Evolutionary conservation across 2,329 filamentous ascomycete species (phyloP), one percentile per base, ranked within the genome.

Genomic region (Corniculantispora saksenae): DNA sequence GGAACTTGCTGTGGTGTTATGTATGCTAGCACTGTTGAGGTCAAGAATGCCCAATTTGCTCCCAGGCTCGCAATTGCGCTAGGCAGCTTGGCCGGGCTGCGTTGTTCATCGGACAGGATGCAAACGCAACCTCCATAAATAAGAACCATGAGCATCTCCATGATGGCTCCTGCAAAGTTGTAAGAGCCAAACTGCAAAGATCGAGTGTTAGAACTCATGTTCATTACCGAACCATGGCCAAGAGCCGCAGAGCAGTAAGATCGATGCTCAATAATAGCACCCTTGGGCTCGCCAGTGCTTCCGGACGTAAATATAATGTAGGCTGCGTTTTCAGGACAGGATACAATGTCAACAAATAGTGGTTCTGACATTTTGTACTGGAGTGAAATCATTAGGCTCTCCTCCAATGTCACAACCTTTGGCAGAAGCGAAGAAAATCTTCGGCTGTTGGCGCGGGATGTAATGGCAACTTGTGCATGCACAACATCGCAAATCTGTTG

Each of bases 301-400:
- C 66, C 66, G 27, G 66, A 67, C 15, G 66, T 67, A 48, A 65
- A 67, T 17, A 67, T 59, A 19, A 67, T 45, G 59, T 67, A 67
- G 23, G 55, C 54, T 25, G 57, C 25, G 15, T 56, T 50, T 5
- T 50, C 47, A 10, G 47, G 47, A n/a, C 5, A 23, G 3, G 47
- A 50, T 3, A 50, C 17, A 21, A 50, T 50, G 47, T 50, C 47
- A 19, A 50, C 47, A 23, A 50, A 50, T 3, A 23, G n/a, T 13
- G 47, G 47, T 13, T 50, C 17, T 3, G 9, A 19, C 47, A 50
- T 21, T 7, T 50, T 19, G 3, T 5, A 21, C 3, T 21, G 47
- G 7, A 50, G 47, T 7, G 47, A n/a, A 3, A 19, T 25, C 47
- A 50, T 50, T 7, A 50, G 5, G 47, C 23, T 25, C 23, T 50